Evolutionary conservation across 2,329 filamentous ascomycete genomes (phyloP).

Genomic region (Sclerotinia nivalis): DNA sequence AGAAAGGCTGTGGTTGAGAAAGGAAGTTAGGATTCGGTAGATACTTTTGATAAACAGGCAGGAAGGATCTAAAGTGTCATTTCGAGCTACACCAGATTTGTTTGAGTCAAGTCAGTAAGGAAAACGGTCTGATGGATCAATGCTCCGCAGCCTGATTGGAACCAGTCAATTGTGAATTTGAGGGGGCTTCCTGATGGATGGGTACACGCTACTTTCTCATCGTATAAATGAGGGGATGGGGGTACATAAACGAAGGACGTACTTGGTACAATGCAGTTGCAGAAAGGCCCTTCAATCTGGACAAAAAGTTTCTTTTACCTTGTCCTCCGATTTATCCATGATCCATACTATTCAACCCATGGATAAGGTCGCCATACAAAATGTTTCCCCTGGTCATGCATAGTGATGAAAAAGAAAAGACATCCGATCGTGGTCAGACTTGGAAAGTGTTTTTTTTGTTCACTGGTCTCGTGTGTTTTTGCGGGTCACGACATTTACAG

Average conservation of each 20-base stretch:
- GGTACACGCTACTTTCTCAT: background rate
- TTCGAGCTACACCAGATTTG: background rate
- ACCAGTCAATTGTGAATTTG: background rate
- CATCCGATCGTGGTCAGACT: background rate
- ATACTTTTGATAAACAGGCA: slow-evolving; percentile 3
- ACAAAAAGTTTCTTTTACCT: slow-evolving; percentile 4
- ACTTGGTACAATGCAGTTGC: background rate
- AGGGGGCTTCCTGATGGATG: background rate
- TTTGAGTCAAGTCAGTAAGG: background rate
- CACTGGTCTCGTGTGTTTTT: background rate
- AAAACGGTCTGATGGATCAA: background rate
- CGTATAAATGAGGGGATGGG: slow-evolving; percentile 12
- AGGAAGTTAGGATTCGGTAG: slow-evolving; percentile 8
- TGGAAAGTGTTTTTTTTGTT: background rate
- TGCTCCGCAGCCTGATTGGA: slow-evolving; percentile 8
- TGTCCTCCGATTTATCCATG: slow-evolving; percentile 6
- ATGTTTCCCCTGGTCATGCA: slow-evolving; percentile 15
- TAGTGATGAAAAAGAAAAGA: slow-evolving; percentile 18
- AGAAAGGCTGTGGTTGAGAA: slow-evolving; percentile 6
- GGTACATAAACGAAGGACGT: slow-evolving; percentile 1
- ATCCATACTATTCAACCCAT: background rate
- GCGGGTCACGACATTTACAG: background rate
- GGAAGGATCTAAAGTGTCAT: slow-evolving; percentile 10
- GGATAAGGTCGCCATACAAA: background rate
- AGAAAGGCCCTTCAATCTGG: slow-evolving; percentile 15